phyloP scores from a whole-genome alignment of 148 eudicot genomes.

The Camellia lanceoleosa region DNA sequence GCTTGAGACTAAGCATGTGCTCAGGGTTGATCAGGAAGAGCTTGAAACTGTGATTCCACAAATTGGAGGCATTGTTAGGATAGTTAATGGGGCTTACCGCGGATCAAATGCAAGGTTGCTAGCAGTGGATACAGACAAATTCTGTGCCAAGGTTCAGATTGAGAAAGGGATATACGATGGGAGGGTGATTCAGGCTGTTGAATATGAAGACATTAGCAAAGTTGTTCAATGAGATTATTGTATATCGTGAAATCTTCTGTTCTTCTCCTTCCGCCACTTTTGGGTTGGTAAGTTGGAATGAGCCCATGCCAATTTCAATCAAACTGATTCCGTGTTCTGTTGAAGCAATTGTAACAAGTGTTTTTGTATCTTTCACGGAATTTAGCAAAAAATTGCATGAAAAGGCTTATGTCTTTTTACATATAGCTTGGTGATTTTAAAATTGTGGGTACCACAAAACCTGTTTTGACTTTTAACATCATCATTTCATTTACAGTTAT shows the following conservation, averaged over 20 bases:
- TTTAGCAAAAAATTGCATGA: background rate
- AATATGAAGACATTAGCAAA: constrained; percentile 87
- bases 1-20: constrained; percentile 72
- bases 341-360: background rate
- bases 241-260: background rate
- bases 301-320: background rate
- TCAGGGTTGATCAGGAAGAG: constrained; percentile 94
- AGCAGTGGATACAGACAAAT: constrained; percentile 58
- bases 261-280: background rate
- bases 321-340: background rate
- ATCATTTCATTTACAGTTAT: background rate
- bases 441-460: background rate
- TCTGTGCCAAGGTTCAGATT: constrained; percentile 77
- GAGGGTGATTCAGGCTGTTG: constrained; percentile 71
- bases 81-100: constrained; percentile 91
- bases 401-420: background rate
- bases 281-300: background rate
- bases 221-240: constrained; percentile 31
- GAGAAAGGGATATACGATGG: constrained; percentile 95
- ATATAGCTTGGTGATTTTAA: background rate
- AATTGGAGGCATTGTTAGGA: constrained; percentile 80
- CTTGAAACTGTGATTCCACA: constrained; percentile 93
- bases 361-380: background rate
- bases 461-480: background rate
- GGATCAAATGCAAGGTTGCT: constrained; percentile 70